Evolutionary conservation across 169 alveolate genomes (phyloP).

Genomic region (Plasmodium gallinaceum): DNA sequence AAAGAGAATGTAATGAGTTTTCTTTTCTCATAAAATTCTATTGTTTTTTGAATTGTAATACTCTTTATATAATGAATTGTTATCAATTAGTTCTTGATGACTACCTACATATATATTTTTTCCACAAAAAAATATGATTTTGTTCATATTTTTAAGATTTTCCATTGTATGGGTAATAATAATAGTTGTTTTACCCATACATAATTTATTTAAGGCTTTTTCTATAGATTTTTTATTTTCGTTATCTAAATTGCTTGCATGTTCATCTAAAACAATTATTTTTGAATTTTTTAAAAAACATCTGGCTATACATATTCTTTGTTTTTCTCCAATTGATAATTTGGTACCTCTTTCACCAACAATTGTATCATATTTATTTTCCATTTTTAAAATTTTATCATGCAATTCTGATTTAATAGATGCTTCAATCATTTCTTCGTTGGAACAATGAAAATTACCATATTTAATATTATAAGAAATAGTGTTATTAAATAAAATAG

Average conservation of each 20-base stretch:
- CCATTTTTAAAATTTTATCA: conserved; percentile 74
- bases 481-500: conserved; percentile 93
- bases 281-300: conserved; percentile 95
- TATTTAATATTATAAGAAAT: conserved; percentile 90
- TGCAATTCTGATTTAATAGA: conserved; percentile 64
- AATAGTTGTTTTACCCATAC: conserved; percentile 74
- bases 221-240: conserved; percentile 86
- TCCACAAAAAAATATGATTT: conserved; percentile 61
- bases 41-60: conserved; percentile 37
- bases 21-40: background rate
- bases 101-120: conserved; percentile 64
- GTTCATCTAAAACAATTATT: conserved; percentile 97
- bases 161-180: conserved; percentile 76
- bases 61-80: conserved; percentile 19
- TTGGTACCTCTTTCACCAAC: conserved; percentile 98
- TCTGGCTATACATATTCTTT: conserved; percentile 98
- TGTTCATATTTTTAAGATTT: conserved; percentile 46
- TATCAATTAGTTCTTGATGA: conserved; percentile 32
- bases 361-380: conserved; percentile 86
- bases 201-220: conserved; percentile 68
- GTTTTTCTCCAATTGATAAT: conserved; percentile 98
- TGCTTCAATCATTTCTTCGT: conserved; percentile 82
- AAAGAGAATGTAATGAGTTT: too few species aligned
- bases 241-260: conserved; percentile 97
- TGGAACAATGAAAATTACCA: conserved; percentile 89